Evolutionary conservation across 768 basidiomycete genomes (phyloP), one percentile per base, ranked within the genome.

Genomic region (Dacryopinax primogenitus): DNA sequence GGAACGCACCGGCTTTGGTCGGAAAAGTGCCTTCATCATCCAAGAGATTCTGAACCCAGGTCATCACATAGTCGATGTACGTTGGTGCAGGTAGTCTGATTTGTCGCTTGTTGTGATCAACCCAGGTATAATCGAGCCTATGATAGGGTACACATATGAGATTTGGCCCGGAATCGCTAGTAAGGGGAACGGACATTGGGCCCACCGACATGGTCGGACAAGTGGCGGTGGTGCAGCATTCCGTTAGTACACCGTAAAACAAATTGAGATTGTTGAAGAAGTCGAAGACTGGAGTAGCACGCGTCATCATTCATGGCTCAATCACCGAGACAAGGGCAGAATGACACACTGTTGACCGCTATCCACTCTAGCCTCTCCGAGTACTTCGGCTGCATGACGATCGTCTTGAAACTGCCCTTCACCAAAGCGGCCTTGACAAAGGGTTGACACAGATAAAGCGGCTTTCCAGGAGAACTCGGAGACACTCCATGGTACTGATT

Each of bases 41-140:
- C 33, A 97, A 80, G 30, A 95, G 81, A 72, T 90, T 93, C 74
- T 98, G 95, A 30, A 96, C 84, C 80, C 92, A 93, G 2, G 93
- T 92, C 88, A 97, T 92, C 71, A 97, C 95, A 68, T 91, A 95
- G 79, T 97, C 95, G 71, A 97, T 92, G 76, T 97, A 97, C 0
- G 90, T 94, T 4, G 95, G 92, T 15, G 95, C 95, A 0, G 95
- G 86, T 0, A 97, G 80, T 68, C 87, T 80, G 28, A 93, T 86
- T 67, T 87, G 86, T 73, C 92, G 91, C 66, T 92, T 88, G 71
- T 86, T 88, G 70, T 91, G 88, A 72, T 91, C 94, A 66, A 89
- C 86, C 95, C 95, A 98, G 0, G 86, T 86, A 76, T 96, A 97
- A 75, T 90, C 93, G 72, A 96, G 78, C 34, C 93, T 96, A 68